A percentile compares a stretch with the other conserved stretches of the same genome.
Evolutionary conservation across 495 filamentous ascomycete species (phyloP).

Genomic region (Trichocladium uniseriatum): DNA sequence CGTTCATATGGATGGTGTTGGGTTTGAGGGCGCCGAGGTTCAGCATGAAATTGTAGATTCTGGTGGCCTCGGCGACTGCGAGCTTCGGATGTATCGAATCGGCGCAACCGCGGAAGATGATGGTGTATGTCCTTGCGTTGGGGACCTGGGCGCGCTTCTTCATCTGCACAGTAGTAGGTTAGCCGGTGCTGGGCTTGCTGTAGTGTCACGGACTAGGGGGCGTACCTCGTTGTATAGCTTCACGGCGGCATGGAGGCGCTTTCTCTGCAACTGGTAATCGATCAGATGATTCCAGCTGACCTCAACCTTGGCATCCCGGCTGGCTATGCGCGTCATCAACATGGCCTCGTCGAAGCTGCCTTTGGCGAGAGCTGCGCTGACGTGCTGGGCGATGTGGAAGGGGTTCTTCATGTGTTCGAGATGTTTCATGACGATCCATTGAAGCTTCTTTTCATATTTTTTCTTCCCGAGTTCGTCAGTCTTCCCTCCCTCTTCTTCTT

Average conservation of each 20-base stretch:
- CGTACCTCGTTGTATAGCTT: slow-evolving; percentile 78
- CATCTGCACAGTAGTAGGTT: slow-evolving; percentile 51
- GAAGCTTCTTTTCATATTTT: slow-evolving; percentile 11
- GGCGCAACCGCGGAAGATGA: slow-evolving; percentile 68
- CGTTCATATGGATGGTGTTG: slow-evolving; percentile 74
- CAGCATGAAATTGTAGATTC: slow-evolving; percentile 64
- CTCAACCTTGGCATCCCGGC: slow-evolving; percentile 46
- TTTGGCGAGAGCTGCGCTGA: slow-evolving; percentile 44
- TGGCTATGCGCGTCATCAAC: slow-evolving; percentile 55
- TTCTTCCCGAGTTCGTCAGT: slow-evolving; percentile 1
- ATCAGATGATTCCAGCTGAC: slow-evolving; percentile 87
- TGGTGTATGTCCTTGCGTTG: slow-evolving; percentile 68
- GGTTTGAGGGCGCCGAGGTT: slow-evolving; percentile 50
- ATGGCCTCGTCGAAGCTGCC: slow-evolving; percentile 54
- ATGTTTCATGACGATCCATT: slow-evolving; percentile 40
- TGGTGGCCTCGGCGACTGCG: slow-evolving; percentile 51
- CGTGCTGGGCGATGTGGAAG: slow-evolving; percentile 52
- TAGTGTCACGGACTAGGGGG: not conserved
- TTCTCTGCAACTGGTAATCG: slow-evolving; percentile 54
- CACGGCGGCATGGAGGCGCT: slow-evolving; percentile 50
- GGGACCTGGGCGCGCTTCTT: slow-evolving; percentile 78
- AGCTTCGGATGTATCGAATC: slow-evolving; percentile 40
- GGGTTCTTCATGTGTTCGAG: slow-evolving; percentile 59
- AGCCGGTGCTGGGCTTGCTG: not conserved
- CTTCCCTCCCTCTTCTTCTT: slow-evolving; percentile 2